Conservation (phyloP, 192 early-diverging fungal species). For the Coemansia sp. region DNA sequence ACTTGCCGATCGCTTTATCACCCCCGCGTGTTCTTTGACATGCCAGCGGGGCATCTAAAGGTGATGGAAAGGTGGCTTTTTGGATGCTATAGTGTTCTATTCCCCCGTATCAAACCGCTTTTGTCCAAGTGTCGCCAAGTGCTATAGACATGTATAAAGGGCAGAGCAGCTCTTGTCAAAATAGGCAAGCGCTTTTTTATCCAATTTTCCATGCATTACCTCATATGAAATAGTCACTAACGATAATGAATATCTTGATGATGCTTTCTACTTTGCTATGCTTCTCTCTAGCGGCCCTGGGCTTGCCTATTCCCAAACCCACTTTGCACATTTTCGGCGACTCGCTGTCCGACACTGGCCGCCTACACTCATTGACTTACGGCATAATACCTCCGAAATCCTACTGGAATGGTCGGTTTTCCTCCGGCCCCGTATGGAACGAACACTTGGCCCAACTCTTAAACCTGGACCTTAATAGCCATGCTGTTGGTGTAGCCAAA, state of each 20-base stretch:
- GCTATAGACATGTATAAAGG: neutral
- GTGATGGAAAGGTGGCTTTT: neutral
- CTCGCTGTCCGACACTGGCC: constrained; percentile 43
- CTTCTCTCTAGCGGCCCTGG: neutral
- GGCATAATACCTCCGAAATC: constrained; percentile 22
- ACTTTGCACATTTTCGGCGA: constrained; percentile 45
- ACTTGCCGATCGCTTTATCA: neutral
- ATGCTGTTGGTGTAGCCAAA: constrained; percentile 34
- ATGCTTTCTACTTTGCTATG: neutral
- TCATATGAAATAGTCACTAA: neutral
- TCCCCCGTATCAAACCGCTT: neutral
- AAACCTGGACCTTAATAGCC: constrained; percentile 7
- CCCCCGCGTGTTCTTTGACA: neutral
- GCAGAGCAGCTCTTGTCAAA: neutral
- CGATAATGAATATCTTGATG: neutral
- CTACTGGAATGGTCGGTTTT: constrained; percentile 50
- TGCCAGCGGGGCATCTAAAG: neutral
- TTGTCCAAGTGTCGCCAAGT: neutral
- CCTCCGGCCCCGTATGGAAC: constrained; percentile 41
- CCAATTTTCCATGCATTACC: neutral
- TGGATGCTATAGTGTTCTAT: neutral
- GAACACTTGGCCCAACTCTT: constrained; percentile 29
- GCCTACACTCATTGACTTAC: constrained; percentile 19
- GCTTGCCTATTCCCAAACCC: constrained; percentile 5
- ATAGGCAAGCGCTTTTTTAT: neutral